Conservation (phyloP, 2,329 filamentous ascomycete species). For the Ophiostoma sp. region DNA sequence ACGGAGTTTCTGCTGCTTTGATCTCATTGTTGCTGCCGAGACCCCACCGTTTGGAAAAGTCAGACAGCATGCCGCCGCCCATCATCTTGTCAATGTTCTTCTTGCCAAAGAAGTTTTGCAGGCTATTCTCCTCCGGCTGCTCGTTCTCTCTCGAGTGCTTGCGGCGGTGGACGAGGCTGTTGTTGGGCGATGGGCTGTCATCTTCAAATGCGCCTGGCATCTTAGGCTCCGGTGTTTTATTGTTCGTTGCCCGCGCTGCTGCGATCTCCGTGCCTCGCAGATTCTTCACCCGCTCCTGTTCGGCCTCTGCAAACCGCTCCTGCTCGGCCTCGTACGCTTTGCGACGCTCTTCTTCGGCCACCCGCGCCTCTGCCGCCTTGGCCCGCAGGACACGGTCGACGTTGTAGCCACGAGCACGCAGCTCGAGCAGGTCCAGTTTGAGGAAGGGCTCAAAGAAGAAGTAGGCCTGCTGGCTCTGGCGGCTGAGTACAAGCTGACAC, state of each 20-base stretch:
- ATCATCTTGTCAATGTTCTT: conserved; percentile 33
- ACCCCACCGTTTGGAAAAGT: conserved; percentile 3
- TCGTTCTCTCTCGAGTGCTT: neutral
- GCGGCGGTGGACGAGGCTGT: neutral
- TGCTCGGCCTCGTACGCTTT: conserved; percentile 70
- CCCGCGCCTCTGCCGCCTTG: conserved; percentile 79
- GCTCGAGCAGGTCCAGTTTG: conserved; percentile 72
- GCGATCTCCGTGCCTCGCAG: conserved; percentile 5
- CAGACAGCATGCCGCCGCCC: conserved; percentile 5
- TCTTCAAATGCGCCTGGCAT: conserved; percentile 71
- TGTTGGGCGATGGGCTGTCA: conserved; percentile 29
- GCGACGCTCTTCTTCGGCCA: conserved; percentile 77
- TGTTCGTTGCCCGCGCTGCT: neutral
- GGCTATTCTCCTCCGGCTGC: neutral
- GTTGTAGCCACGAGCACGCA: conserved; percentile 88
- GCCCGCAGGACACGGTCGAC: conserved; percentile 88
- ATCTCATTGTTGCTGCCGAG: neutral
- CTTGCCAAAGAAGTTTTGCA: conserved; percentile 10
- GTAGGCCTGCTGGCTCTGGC: conserved; percentile 82
- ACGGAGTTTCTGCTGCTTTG: neutral
- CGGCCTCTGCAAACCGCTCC: conserved; percentile 55
- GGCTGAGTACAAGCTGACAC: conserved; percentile 70
- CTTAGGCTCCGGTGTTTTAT: conserved; percentile 30
- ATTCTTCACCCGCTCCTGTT: conserved; percentile 33
- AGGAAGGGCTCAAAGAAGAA: conserved; percentile 88